Conservation (phyloP, 2,329 filamentous ascomycete species). For the Aureobasidium pullulans region DNA sequence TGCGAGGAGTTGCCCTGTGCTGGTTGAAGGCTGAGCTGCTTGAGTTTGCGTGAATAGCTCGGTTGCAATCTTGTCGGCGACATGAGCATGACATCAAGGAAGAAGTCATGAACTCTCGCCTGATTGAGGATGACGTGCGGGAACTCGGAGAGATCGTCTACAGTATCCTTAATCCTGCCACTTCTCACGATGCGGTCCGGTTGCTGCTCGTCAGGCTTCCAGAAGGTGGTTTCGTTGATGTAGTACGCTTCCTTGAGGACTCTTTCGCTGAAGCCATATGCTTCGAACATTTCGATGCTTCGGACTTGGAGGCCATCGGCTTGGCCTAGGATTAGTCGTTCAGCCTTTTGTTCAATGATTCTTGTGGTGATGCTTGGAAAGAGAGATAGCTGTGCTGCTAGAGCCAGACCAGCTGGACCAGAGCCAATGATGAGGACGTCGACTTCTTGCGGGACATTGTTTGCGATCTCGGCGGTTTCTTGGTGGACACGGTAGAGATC, state of each 20-base stretch:
- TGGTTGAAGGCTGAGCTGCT: constrained; percentile 49
- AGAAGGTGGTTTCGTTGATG: constrained; percentile 55
- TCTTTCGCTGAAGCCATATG: constrained; percentile 58
- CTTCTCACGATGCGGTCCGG: constrained; percentile 13
- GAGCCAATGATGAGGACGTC: constrained; percentile 46
- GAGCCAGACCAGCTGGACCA: constrained; percentile 42
- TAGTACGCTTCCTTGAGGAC: constrained; percentile 61
- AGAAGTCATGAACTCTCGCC: constrained; percentile 57
- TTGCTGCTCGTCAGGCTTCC: constrained; percentile 43
- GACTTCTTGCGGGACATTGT: constrained; percentile 24
- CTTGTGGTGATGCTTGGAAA: constrained; percentile 41
- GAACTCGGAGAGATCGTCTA: constrained; percentile 46
- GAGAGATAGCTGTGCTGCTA: constrained; percentile 44
- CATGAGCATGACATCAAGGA: constrained; percentile 15
- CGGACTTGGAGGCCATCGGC: constrained; percentile 55
- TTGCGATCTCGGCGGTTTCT: constrained; percentile 21
- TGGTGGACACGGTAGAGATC: constrained; percentile 18
- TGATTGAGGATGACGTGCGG: constrained; percentile 62
- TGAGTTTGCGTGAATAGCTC: constrained; percentile 46
- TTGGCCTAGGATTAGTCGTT: constrained; percentile 34
- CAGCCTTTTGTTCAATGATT: constrained; percentile 39
- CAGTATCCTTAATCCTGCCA: constrained; percentile 14
- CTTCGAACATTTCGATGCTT: constrained; percentile 64
- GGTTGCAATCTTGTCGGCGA: constrained; percentile 33
- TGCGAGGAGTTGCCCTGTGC: constrained; percentile 29